Conservation (phyloP, 495 filamentous ascomycete genomes). For the Chaetomidium leptoderma region DNA sequence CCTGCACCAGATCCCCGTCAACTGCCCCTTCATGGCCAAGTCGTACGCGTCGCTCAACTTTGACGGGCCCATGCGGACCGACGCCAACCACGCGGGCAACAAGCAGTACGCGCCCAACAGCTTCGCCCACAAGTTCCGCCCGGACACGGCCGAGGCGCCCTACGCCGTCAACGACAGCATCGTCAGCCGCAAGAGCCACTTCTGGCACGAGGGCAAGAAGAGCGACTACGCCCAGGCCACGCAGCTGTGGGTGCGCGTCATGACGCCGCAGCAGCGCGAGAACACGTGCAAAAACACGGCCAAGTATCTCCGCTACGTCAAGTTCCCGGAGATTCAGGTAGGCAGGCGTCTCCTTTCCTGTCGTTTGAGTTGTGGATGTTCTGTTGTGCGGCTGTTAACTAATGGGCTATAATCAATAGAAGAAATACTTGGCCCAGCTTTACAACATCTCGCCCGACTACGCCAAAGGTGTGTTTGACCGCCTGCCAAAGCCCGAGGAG, state of each 20-base stretch:
- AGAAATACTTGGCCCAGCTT: slow-evolving; percentile 52
- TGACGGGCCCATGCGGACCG: slow-evolving; percentile 52
- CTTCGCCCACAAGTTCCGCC: slow-evolving; percentile 52
- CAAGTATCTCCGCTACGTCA: slow-evolving; percentile 37
- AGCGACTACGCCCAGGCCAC: slow-evolving; percentile 52
- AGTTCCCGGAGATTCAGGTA: slow-evolving; percentile 29
- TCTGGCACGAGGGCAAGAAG: slow-evolving; percentile 51
- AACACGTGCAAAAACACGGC: slow-evolving; percentile 49
- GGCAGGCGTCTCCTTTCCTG: neutral
- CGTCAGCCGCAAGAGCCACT: slow-evolving; percentile 51
- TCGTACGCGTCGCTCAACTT: slow-evolving; percentile 19
- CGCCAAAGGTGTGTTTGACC: slow-evolving; percentile 44
- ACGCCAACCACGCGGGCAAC: slow-evolving; percentile 39
- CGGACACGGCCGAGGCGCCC: slow-evolving; percentile 51
- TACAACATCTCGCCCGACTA: slow-evolving; percentile 50
- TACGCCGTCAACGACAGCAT: slow-evolving; percentile 49
- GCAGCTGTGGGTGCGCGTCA: slow-evolving; percentile 47
- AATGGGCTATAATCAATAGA: slow-evolving; percentile 34
- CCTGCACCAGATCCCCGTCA: slow-evolving; percentile 56
- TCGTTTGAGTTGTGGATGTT: neutral
- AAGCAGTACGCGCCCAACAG: slow-evolving; percentile 54
- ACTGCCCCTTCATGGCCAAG: slow-evolving; percentile 21
- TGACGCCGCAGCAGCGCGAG: slow-evolving; percentile 41
- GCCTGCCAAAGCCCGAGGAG: slow-evolving; percentile 38
- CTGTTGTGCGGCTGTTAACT: too few relatives aligned